phyloP scores from a whole-genome alignment of 2,329 filamentous ascomycete genomes.

The Orbilia quercus region DNA sequence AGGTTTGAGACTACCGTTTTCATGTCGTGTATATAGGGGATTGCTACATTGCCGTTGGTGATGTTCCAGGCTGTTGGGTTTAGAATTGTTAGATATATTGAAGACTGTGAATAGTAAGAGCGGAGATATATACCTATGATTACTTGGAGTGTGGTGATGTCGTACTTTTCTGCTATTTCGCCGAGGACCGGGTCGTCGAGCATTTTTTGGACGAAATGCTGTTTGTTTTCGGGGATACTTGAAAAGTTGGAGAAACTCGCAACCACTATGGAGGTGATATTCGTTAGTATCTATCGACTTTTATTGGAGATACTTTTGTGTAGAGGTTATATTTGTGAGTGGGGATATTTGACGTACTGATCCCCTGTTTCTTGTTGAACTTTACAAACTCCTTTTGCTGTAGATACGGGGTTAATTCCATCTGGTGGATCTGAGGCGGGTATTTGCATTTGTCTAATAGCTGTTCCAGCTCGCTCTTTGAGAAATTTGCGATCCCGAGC shows the following conservation, averaged over 20 bases:
- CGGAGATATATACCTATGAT: conserved; percentile 10
- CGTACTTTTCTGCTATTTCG: conserved; percentile 26
- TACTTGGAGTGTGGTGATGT: conserved; percentile 8
- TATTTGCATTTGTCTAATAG: conserved; percentile 28
- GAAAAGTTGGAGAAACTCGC: neutral
- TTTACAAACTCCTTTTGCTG: conserved; percentile 43
- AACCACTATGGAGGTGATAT: too few relatives aligned
- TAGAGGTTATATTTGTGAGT: too few relatives aligned
- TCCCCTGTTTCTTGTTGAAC: conserved; percentile 33
- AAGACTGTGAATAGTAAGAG: too few relatives aligned
- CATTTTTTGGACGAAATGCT: neutral
- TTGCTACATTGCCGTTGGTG: conserved; percentile 7
- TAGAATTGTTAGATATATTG: neutral
- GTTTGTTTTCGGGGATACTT: neutral
- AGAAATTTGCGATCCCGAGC: conserved; percentile 38
- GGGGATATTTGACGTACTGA: conserved; percentile 14
- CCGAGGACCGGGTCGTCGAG: conserved; percentile 22
- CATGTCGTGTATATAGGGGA: neutral
- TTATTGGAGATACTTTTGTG: too few relatives aligned
- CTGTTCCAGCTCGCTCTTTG: conserved; percentile 35
- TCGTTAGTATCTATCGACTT: too few relatives aligned
- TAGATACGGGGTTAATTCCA: conserved; percentile 47
- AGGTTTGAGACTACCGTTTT: neutral
- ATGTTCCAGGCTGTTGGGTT: conserved; percentile 37
- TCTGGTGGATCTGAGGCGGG: conserved; percentile 39